Base-by-base conservation (phyloP, 2,329 filamentous ascomycete species). In the Didymella segeticola region DNA sequence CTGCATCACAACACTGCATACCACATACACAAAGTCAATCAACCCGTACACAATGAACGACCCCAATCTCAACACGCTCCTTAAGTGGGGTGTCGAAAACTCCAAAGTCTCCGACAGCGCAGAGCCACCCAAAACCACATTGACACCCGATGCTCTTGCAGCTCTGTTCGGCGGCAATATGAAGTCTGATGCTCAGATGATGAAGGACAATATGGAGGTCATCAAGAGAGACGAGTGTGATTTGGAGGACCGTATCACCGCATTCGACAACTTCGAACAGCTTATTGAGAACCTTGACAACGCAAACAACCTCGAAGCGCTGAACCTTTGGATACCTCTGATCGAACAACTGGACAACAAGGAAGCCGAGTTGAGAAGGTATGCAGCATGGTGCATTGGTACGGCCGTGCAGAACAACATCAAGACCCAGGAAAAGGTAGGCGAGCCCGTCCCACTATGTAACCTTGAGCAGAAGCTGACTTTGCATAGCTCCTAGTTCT, bases 381-480 rank as follows among this genome's bases (percentile, higher is more conserved):
- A 91, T 84, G 93, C 93, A 2, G 92, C 92, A n/a, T 96, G 91
- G 90, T 97, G 92, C 78, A 80, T 95, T 53, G 91, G 91, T 43
- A 97, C 93, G 5, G 93, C 95, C 9, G 95, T 99, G 55, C 93
- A 98, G 82, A 99, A 99, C 79, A 98, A 99, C 75, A 83, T 84
- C 64, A 89, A 88, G 72, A 87, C 86, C 43, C 95, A 99, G 78
- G 90, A 95, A 78, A 85, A 85, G 68, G 80, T 82, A 74, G 64
- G 78, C 66, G 14, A 7, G 15, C 42, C 8, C 5, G 2, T 23
- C 10, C 2, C 23, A 37, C 12, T 15, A n/a, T 10, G 10, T 15
- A 12, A 17, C 20, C 38, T 7, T 2, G n/a, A 11, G 42, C 12
- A 22, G 43, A 43, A 6, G 47, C 61, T 68, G 37, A 74, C 56